Evolutionary conservation across 108 stramenopile genomes (phyloP).

Genomic region (Nitzschia palea): DNA sequence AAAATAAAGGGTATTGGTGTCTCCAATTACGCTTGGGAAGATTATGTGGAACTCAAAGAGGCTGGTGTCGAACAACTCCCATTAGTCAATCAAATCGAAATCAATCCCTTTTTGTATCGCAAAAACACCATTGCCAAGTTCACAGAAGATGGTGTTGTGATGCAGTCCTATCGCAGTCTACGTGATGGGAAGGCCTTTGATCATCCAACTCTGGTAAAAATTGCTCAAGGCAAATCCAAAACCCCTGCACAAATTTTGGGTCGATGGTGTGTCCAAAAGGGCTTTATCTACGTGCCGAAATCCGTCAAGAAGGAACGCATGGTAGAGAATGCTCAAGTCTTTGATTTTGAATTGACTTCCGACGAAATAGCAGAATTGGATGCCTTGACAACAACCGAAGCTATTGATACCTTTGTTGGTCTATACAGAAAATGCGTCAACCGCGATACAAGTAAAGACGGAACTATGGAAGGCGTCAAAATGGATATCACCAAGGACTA

Average conservation of each 20-base stretch:
- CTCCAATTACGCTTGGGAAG: constrained; percentile 78
- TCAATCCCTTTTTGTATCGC: constrained; percentile 91
- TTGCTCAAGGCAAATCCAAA: constrained; percentile 60
- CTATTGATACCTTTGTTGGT: constrained; percentile 53
- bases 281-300: constrained; percentile 89
- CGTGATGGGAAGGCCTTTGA: constrained; percentile 89
- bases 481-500: constrained; percentile 85
- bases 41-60: constrained; percentile 80
- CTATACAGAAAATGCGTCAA: constrained; percentile 89
- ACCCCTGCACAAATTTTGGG: constrained; percentile 87
- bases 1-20: constrained; percentile 67
- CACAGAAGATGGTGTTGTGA: constrained; percentile 69
- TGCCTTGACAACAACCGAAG: constrained; percentile 73
- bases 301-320: constrained; percentile 80
- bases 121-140: constrained; percentile 78
- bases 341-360: constrained; percentile 77
- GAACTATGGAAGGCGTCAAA: constrained; percentile 87
- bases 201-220: constrained; percentile 53
- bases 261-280: constrained; percentile 93
- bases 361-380: constrained; percentile 77
- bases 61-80: constrained; percentile 55
- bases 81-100: constrained; percentile 91
- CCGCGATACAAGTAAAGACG: constrained; percentile 90
- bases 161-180: constrained; percentile 88
- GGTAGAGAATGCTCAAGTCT: constrained; percentile 88